Evolutionary conservation across 169 alveolate genomes (phyloP).

Genomic region (Plasmodium coatneyi): DNA sequence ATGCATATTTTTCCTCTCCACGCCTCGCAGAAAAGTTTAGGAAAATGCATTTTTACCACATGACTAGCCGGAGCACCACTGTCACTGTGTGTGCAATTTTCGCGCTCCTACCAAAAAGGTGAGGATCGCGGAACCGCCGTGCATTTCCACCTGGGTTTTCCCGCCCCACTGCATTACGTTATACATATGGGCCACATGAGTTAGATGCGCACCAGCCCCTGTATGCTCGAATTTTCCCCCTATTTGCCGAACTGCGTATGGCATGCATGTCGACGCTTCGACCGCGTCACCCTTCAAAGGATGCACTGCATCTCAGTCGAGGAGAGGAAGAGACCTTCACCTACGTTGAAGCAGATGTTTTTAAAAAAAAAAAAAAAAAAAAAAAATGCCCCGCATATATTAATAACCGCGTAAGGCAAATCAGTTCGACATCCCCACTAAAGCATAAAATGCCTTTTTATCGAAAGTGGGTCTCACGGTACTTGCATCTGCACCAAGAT

Average conservation of each 20-base stretch:
- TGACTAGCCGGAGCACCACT: not conserved
- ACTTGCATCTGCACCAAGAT: not conserved
- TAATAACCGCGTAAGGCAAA: not conserved
- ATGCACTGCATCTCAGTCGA: not conserved
- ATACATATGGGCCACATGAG: not conserved
- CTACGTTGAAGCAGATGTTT: not conserved
- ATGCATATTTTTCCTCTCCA: not conserved
- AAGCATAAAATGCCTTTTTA: not conserved
- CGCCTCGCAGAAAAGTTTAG: not conserved
- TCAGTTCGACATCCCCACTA: not conserved
- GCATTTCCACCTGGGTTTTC: not conserved
- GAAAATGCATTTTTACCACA: not conserved
- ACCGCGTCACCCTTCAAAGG: not conserved
- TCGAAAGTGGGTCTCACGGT: not conserved
- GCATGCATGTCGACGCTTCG: not conserved
- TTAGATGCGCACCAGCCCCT: not conserved
- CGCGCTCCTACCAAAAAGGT: not conserved
- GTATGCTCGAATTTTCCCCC: not conserved
- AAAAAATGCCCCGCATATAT: not conserved
- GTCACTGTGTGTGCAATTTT: not conserved
- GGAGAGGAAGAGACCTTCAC: not conserved
- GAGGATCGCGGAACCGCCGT: not conserved
- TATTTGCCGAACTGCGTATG: not conserved
- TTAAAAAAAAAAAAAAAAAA: no score
- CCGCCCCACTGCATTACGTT: not conserved